Percentiles rank a stretch among this genome's conserved stretches.
Conservation (phyloP, 2,329 filamentous ascomycete species). For the Gnomoniopsis smithogilvyi region DNA sequence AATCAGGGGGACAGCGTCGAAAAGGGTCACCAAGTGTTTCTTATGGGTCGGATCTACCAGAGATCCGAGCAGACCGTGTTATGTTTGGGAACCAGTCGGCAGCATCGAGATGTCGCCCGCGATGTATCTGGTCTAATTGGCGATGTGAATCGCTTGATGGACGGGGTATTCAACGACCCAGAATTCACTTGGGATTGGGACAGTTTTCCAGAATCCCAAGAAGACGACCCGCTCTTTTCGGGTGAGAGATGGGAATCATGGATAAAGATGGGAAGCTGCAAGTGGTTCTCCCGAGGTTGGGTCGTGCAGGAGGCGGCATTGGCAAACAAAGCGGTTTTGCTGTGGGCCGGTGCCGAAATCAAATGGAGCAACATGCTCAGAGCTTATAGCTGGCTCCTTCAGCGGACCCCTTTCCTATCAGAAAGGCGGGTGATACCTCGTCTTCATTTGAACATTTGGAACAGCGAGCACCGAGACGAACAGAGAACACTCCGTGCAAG, state of each 20-base stretch:
- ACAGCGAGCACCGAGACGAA: neutral
- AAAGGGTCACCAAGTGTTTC: neutral
- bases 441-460: neutral
- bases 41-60: neutral
- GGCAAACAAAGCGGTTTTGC: neutral
- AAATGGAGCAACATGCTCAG: neutral
- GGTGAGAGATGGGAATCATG: neutral
- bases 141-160: neutral
- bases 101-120: too few relatives aligned
- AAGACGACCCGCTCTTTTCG: neutral
- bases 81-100: neutral
- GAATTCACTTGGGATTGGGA: neutral
- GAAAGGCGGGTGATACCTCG: too few relatives aligned
- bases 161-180: neutral
- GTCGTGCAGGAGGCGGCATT: neutral
- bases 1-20: neutral
- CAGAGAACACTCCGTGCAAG: neutral
- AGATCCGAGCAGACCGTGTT: neutral
- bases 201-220: neutral
- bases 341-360: neutral
- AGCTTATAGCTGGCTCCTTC: neutral
- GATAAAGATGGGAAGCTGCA: neutral
- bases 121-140: too few relatives aligned
- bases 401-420: neutral
- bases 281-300: neutral